A percentile compares a stretch with the other conserved stretches of the same genome.
These are phyloP conservation scores for Didymosphaeria variabile DNA, from an alignment of 2,329 filamentous ascomycete genomes.

Conservation along the genomic window DNA sequence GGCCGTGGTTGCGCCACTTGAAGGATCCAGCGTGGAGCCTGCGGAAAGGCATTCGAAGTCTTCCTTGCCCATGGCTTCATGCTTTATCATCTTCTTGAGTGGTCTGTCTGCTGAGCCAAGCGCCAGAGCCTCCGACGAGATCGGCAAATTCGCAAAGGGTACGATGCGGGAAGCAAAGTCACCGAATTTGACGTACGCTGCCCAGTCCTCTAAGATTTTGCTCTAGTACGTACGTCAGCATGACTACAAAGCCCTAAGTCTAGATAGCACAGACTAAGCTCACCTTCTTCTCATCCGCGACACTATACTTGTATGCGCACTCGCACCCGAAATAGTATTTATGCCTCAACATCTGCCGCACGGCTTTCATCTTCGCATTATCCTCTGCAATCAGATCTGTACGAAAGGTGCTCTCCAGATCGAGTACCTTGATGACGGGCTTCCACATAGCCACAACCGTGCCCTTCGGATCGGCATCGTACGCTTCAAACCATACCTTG, in stretches of 20 bases:
- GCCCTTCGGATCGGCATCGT: constrained; percentile 15
- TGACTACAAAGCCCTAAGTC: too few species aligned
- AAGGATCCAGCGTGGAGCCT: not conserved
- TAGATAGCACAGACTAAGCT: not conserved
- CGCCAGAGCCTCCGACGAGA: not conserved
- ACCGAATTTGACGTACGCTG: not conserved
- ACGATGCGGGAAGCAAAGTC: not conserved
- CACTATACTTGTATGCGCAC: constrained; percentile 9
- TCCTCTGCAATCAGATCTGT: not conserved
- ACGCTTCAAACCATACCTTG: constrained; percentile 13
- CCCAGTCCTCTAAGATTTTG: constrained; percentile 9
- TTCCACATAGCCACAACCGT: constrained; percentile 11
- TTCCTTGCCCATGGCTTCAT: not conserved
- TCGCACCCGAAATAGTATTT: constrained; percentile 18
- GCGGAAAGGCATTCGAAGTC: not conserved
- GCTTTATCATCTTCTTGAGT: constrained; percentile 2
- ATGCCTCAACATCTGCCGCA: constrained; percentile 13
- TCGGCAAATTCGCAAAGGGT: constrained; percentile 6
- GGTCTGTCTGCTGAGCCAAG: not conserved
- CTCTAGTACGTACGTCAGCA: not conserved
- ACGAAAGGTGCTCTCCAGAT: constrained; percentile 8
- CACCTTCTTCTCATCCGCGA: constrained; percentile 2
- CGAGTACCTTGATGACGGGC: constrained; percentile 13
- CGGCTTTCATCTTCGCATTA: constrained; percentile 12
- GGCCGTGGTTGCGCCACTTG: not conserved